These are phyloP conservation scores for Laguncularia racemosa DNA, from an alignment of 345 rosid species.

Conservation along the genomic window DNA sequence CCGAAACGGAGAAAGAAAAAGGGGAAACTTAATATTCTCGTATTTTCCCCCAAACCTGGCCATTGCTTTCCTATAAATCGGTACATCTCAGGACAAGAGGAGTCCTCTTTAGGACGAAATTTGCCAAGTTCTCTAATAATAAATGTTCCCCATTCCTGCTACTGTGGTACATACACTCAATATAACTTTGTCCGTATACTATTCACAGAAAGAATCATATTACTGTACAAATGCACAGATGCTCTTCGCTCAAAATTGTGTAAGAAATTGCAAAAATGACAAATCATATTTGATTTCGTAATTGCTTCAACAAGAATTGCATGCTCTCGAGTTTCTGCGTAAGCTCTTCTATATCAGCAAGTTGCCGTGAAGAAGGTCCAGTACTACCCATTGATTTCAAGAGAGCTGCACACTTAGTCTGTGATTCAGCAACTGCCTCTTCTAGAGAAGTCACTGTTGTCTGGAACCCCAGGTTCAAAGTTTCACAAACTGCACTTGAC, in stretches of 20 bases:
- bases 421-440: conserved; percentile 58
- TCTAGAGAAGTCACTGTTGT: conserved; percentile 66
- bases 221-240: conserved; percentile 6
- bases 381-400: conserved; percentile 28
- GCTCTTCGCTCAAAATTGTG: conserved; percentile 20
- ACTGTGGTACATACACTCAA: no score
- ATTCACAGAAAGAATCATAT: conserved; percentile 34
- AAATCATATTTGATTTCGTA: conserved; percentile 52
- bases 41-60: no score
- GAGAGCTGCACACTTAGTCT: conserved; percentile 54
- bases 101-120: background rate
- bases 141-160: no score
- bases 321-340: conserved; percentile 57
- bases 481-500: conserved; percentile 20
- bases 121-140: no score
- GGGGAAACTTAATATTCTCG: no score
- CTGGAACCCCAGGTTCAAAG: conserved; percentile 19
- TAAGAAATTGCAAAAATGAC: background rate
- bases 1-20: no score
- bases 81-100: background rate
- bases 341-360: conserved; percentile 40
- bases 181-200: conserved; percentile 11
- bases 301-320: conserved; percentile 48
- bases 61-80: no score
- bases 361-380: conserved; percentile 26